Conservation (phyloP, 257 asterid species). For the Marsdenia floribunda region DNA sequence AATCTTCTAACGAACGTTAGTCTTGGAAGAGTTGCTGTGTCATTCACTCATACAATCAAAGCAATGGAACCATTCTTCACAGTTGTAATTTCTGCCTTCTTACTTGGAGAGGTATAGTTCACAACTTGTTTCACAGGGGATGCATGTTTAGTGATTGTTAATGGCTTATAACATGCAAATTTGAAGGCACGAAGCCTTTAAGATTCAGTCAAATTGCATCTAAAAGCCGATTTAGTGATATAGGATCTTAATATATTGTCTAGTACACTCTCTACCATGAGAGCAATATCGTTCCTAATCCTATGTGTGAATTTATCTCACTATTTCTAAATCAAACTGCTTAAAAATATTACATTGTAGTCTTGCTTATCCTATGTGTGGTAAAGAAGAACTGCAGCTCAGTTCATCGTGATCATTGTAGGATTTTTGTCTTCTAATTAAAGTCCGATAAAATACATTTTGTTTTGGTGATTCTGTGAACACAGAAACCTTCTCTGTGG, state of each 20-base stretch:
- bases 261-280: too few relatives aligned
- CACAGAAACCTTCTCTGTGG: conserved; percentile 74
- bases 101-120: conserved; percentile 57
- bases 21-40: conserved; percentile 81
- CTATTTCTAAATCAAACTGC: too few relatives aligned
- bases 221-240: too few relatives aligned
- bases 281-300: too few relatives aligned
- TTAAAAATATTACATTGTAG: too few relatives aligned
- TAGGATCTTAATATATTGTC: too few relatives aligned
- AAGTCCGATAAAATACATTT: neutral
- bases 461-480: conserved; percentile 21
- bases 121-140: neutral
- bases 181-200: neutral
- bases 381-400: neutral
- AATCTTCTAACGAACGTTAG: conserved; percentile 82
- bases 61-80: conserved; percentile 98
- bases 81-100: conserved; percentile 60
- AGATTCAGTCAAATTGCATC: too few relatives aligned
- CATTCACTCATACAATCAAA: conserved; percentile 93
- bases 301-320: too few relatives aligned
- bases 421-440: too few relatives aligned
- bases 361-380: too few relatives aligned
- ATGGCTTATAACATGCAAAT: neutral
- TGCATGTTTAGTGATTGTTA: neutral
- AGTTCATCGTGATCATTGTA: neutral